Percentiles rank a stretch among this genome's conserved stretches.
Evolutionary conservation across 1,284 basidiomycete species (phyloP).

Genomic region (Quambalaria eucalypti): DNA sequence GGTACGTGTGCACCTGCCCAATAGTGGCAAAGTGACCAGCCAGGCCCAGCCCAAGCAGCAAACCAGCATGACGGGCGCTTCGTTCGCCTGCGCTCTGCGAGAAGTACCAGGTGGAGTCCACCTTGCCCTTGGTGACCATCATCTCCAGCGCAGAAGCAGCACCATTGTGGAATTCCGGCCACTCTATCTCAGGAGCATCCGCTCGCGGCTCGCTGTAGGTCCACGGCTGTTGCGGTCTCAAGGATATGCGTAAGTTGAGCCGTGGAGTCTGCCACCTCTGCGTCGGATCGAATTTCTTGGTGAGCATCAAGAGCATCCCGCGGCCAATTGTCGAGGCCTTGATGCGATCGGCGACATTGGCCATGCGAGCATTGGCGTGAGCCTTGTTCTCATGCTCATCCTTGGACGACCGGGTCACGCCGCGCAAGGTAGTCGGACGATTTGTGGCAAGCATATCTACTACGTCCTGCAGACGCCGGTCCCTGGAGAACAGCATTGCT

Average conservation of each 20-base stretch:
- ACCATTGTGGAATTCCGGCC: slow-evolving; percentile 97
- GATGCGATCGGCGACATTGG: slow-evolving; percentile 25
- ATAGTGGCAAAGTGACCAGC: slow-evolving; percentile 80
- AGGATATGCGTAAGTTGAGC: slow-evolving; percentile 27
- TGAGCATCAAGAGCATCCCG: slow-evolving; percentile 38
- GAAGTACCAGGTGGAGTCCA: slow-evolving; percentile 45
- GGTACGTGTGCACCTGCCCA: slow-evolving; percentile 70
- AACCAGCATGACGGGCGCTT: slow-evolving; percentile 91
- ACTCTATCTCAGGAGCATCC: slow-evolving; percentile 52
- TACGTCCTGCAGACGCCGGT: slow-evolving; percentile 39
- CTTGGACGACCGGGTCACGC: slow-evolving; percentile 22
- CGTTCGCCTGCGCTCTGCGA: slow-evolving; percentile 25
- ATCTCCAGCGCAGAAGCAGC: slow-evolving; percentile 73
- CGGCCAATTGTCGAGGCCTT: slow-evolving; percentile 34
- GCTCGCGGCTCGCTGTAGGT: slow-evolving; percentile 17
- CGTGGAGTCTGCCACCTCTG: slow-evolving; percentile 31
- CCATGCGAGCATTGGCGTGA: background rate
- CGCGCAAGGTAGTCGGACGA: slow-evolving; percentile 16
- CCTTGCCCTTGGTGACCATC: slow-evolving; percentile 58
- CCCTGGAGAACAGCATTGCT: slow-evolving; percentile 30
- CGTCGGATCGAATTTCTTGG: slow-evolving; percentile 24
- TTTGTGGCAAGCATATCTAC: slow-evolving; percentile 35
- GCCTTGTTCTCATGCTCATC: slow-evolving; percentile 9
- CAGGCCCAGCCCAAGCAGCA: slow-evolving; percentile 82
- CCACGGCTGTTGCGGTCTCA: slow-evolving; percentile 5